These are phyloP conservation scores for Russula abietina DNA, from an alignment of 768 basidiomycete species.

Conservation along the genomic window DNA sequence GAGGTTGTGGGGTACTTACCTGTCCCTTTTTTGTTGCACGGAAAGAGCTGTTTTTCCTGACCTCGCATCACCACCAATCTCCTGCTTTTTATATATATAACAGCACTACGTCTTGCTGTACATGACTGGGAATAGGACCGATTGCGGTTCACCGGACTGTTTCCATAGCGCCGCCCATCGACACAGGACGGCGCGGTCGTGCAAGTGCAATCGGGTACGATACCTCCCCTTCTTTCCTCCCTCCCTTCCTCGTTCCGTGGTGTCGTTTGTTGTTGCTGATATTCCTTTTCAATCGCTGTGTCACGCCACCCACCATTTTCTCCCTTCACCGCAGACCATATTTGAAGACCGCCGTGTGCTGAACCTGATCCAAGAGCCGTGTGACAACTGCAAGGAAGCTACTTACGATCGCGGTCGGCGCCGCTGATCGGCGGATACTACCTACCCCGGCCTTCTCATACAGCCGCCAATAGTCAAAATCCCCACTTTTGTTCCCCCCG, in stretches of 20 bases:
- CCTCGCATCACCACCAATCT: neutral
- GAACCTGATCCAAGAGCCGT: slow-evolving; percentile 61
- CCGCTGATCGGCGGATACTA: slow-evolving; percentile 22
- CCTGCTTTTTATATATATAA: neutral
- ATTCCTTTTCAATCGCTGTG: neutral
- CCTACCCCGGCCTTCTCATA: neutral
- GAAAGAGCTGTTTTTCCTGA: neutral
- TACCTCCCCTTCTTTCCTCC: neutral
- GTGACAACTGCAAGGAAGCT: slow-evolving; percentile 48
- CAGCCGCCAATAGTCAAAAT: neutral
- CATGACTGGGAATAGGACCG: slow-evolving; percentile 52
- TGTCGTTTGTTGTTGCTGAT: slow-evolving; percentile 11
- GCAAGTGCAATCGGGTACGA: slow-evolving; percentile 45
- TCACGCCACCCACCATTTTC: slow-evolving; percentile 2
- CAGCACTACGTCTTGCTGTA: slow-evolving; percentile 63
- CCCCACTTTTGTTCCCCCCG: neutral
- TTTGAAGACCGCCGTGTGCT: slow-evolving; percentile 48
- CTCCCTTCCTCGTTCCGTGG: neutral
- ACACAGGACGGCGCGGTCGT: slow-evolving; percentile 54
- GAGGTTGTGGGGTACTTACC: slow-evolving; percentile 24
- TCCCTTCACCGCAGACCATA: slow-evolving; percentile 19
- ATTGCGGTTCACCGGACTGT: slow-evolving; percentile 50
- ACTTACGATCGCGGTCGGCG: slow-evolving; percentile 29
- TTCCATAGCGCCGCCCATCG: slow-evolving; percentile 50
- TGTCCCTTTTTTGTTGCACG: neutral